These are phyloP conservation scores for Candolleomyces aberdarensis DNA, from an alignment of 768 basidiomycete genomes.

Conservation along the genomic window DNA sequence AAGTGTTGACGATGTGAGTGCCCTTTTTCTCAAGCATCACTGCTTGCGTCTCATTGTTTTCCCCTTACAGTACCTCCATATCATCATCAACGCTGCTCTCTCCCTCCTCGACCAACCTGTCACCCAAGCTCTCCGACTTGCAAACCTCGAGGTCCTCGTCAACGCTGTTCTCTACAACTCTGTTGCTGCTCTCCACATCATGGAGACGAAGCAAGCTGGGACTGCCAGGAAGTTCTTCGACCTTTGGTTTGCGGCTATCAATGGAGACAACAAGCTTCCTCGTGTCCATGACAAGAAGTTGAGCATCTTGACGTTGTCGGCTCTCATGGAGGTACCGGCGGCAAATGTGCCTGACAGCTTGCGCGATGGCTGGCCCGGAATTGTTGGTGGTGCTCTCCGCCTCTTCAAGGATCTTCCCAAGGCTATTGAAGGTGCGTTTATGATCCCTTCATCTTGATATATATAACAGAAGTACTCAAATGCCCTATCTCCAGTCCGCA, in stretches of 20 bases:
- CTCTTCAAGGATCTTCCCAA: constrained; percentile 78
- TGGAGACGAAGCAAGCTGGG: constrained; percentile 61
- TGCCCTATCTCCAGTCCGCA: constrained; percentile 39
- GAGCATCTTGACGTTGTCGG: constrained; percentile 70
- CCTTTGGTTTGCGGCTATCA: constrained; percentile 78
- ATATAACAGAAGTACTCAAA: background rate
- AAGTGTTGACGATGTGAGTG: constrained; percentile 69
- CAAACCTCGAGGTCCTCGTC: constrained; percentile 81
- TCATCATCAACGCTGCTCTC: constrained; percentile 62
- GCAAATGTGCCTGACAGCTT: constrained; percentile 53
- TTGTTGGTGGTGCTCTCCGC: constrained; percentile 65
- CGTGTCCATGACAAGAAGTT: constrained; percentile 92
- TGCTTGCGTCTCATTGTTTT: background rate
- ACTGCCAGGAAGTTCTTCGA: constrained; percentile 76
- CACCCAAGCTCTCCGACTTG: constrained; percentile 64
- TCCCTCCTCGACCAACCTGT: constrained; percentile 56
- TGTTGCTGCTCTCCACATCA: constrained; percentile 67
- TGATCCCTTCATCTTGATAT: background rate
- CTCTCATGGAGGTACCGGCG: constrained; percentile 69
- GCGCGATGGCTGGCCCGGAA: constrained; percentile 71
- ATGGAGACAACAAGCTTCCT: constrained; percentile 56
- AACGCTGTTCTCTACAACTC: constrained; percentile 86
- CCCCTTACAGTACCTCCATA: constrained; percentile 51
- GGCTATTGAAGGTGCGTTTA: constrained; percentile 55
- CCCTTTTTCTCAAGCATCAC: background rate